These are phyloP conservation scores for Vanilla planifolia DNA, from an alignment of 106 monocot species.

Conservation along the genomic window DNA sequence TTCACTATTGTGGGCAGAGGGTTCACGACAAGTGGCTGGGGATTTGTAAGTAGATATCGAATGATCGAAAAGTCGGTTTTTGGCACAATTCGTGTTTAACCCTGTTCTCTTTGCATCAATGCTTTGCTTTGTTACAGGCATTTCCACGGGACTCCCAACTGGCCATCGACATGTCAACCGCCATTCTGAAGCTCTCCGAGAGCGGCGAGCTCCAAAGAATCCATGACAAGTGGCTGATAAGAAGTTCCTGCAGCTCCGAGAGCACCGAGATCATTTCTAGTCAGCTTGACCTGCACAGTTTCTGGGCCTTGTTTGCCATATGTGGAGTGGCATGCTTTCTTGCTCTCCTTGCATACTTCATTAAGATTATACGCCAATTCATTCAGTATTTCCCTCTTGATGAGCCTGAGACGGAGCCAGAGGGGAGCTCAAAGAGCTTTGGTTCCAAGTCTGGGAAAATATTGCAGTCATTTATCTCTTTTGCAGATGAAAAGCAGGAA, in stretches of 20 bases:
- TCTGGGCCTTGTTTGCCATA: constrained; percentile 62
- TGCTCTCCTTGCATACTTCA: constrained; percentile 43
- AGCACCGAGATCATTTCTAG: constrained; percentile 31
- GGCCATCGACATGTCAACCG: constrained; percentile 70
- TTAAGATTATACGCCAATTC: constrained; percentile 38
- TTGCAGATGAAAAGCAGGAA: constrained; percentile 39
- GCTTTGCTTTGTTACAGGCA: constrained; percentile 32
- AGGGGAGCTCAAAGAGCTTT: constrained; percentile 17
- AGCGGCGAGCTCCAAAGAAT: constrained; percentile 82
- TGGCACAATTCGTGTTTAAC: too few species aligned
- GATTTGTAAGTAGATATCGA: constrained; percentile 92
- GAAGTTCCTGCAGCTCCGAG: constrained; percentile 28
- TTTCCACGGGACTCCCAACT: constrained; percentile 71
- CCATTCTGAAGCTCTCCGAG: constrained; percentile 71
- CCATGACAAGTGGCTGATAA: constrained; percentile 66
- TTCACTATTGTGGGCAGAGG: constrained; percentile 55
- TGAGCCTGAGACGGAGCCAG: constrained; percentile 8
- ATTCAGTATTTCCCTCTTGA: constrained; percentile 11
- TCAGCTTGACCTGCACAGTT: constrained; percentile 49
- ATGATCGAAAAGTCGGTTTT: too few species aligned
- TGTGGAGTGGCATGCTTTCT: constrained; percentile 59
- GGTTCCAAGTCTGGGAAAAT: constrained; percentile 7
- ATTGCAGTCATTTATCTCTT: constrained; percentile 42
- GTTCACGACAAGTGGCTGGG: constrained; percentile 87
- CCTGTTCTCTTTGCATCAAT: not conserved